Base-by-base conservation (phyloP, 2,329 filamentous ascomycete genomes). In the Pestalotiopsis fici region DNA sequence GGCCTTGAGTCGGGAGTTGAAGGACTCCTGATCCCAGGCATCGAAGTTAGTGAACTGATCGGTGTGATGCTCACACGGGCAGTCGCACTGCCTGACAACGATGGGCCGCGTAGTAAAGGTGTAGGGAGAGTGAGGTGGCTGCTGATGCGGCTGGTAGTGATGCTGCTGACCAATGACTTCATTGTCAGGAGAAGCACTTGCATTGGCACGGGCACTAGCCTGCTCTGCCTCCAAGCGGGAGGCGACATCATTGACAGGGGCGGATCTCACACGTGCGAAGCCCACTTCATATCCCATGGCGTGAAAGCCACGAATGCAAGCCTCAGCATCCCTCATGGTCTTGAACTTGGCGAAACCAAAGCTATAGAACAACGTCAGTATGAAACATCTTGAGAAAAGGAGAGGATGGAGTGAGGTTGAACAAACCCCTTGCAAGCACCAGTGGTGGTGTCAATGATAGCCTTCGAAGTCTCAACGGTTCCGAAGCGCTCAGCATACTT, bases 321-420 rank as follows among this genome's bases (percentile, higher is more conserved):
- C 92, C 83, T 98, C 95, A 13, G 96, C 97, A 72, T 98, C 91
- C 66, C 91, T 90, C 70, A 93, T 92, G 73, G 93, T 92, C 78
- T 88, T 92, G 79, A 97, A 99, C 80, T 98, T 97, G 79, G 97
- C 95, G 78, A 99, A 99, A 4, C 96, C 96, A 77, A 98, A 99
- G 15, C 96, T 98, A 74, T 21, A 66, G 27, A 59, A 47, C 13
- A 7, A 1, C 11, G 71, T 83, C 67, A 83, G 76, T 68, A 21
- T 23, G n/a, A 11, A 13, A 31, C 13, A 27, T 11, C 27, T 23
- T 69, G 62, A 57, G 61, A 28, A 63, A 69, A 55, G 61, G 67
- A 18, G 15, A 57, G n/a, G 28, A 3, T 47, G 56, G 28, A 25
- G 28, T 57, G 12, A 28, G 18, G 2, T 9, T 23, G 57, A 13